These are phyloP conservation scores for Cotoneaster glaucophyllus DNA, from an alignment of 306 rosid species.

Conservation along the genomic window DNA sequence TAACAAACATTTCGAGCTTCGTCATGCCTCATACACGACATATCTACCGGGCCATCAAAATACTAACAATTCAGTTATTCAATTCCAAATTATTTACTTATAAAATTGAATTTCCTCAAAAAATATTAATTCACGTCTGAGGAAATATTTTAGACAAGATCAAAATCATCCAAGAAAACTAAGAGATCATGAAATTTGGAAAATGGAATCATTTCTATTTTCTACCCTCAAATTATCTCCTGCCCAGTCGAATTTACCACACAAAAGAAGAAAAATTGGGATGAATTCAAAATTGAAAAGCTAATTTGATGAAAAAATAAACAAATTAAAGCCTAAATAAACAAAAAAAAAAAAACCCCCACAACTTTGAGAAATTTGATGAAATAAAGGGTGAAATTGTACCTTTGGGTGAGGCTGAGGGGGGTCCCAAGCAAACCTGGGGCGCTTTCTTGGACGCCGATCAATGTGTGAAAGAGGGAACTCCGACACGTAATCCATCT, in stretches of 20 bases:
- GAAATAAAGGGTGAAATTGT: neutral
- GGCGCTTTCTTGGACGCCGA: conserved; percentile 50
- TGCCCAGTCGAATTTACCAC: neutral
- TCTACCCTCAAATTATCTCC: neutral
- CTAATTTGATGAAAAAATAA: neutral
- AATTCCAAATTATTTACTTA: neutral
- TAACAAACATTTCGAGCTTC: neutral
- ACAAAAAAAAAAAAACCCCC: neutral
- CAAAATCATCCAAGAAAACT: neutral
- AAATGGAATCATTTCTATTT: neutral
- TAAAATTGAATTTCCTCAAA: neutral
- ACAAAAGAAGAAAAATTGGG: neutral
- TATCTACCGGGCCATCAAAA: conserved; percentile 1
- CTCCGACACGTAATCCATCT: conserved; percentile 37
- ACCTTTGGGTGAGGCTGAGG: conserved; percentile 44
- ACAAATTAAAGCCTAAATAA: neutral
- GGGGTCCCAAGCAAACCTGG: conserved; percentile 41
- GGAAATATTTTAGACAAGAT: neutral
- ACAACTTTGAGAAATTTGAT: neutral
- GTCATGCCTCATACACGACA: neutral
- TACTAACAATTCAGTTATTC: neutral
- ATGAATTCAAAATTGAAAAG: neutral
- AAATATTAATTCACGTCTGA: neutral
- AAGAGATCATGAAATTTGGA: neutral
- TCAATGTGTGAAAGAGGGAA: conserved; percentile 40